These are phyloP conservation scores for Arabidopsis hybrid DNA, from an alignment of 441 rosid genomes.

Conservation along the genomic window DNA sequence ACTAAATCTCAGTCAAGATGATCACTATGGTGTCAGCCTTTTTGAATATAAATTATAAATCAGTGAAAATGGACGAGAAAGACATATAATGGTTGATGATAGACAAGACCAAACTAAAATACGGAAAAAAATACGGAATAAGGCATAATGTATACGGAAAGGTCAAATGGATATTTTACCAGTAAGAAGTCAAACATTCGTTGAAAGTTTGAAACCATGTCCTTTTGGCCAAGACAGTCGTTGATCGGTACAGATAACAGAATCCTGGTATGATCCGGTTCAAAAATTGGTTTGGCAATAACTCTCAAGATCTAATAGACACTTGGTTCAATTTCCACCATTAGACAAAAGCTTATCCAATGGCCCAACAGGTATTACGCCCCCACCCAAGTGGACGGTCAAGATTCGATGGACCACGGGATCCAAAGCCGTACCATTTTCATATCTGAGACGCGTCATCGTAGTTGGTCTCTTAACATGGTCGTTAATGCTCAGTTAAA, in stretches of 20 bases:
- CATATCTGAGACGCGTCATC: constrained; percentile 37
- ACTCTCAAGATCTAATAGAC: background rate
- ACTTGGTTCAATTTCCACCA: constrained; percentile 29
- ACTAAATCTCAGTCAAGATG: background rate
- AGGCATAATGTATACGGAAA: constrained; percentile 22
- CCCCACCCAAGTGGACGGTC: constrained; percentile 36
- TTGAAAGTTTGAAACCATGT: constrained; percentile 19
- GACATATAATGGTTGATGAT: constrained; percentile 5
- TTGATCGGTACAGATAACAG: background rate
- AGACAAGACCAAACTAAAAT: background rate
- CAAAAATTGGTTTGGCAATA: constrained; percentile 4
- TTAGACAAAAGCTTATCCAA: constrained; percentile 30
- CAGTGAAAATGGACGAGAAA: constrained; percentile 4
- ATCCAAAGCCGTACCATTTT: constrained; percentile 28
- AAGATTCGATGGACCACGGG: constrained; percentile 34
- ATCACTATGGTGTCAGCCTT: background rate
- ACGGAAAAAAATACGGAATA: constrained; percentile 15
- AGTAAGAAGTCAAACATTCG: constrained; percentile 12
- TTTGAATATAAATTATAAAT: background rate
- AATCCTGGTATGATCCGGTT: constrained; percentile 11
- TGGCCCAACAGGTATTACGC: constrained; percentile 6
- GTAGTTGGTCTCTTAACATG: background rate
- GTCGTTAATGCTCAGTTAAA: constrained; percentile 30
- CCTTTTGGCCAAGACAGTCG: background rate
- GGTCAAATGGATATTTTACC: constrained; percentile 8